phyloP scores from a whole-genome alignment of 352 stramenopile genomes.

The Phytophthora macrochlamydospora region DNA sequence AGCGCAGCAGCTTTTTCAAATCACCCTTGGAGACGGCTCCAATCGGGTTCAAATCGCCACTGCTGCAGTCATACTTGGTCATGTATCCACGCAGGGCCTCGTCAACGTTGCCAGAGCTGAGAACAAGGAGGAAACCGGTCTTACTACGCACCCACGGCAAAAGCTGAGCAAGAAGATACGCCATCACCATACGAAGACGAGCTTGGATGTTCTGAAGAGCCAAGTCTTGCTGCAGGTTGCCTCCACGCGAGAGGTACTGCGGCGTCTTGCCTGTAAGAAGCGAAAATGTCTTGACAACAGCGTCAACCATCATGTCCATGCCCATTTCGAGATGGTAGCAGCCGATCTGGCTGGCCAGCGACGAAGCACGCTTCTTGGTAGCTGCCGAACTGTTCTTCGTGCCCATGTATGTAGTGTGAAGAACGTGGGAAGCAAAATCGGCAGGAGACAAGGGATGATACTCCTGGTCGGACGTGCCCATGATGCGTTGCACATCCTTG shows the following conservation, averaged over 20 bases:
- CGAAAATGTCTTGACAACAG: conserved; percentile 79
- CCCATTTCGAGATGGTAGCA: conserved; percentile 95
- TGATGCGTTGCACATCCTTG: conserved; percentile 87
- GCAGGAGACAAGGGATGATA: conserved; percentile 76
- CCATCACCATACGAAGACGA: conserved; percentile 97
- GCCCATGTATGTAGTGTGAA: conserved; percentile 99
- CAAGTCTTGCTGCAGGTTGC: conserved; percentile 94
- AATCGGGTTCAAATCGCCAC: conserved; percentile 98
- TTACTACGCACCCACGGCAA: conserved; percentile 96
- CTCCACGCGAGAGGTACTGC: conserved; percentile 88
- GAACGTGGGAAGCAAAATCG: conserved; percentile 91
- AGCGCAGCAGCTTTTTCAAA: conserved; percentile 97
- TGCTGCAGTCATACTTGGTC: conserved; percentile 99
- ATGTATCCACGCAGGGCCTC: conserved; percentile 98
- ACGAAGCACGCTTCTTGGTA: conserved; percentile 90
- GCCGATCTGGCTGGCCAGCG: conserved; percentile 92
- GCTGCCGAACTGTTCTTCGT: conserved; percentile 94
- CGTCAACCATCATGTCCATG: conserved; percentile 96
- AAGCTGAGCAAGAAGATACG: conserved; percentile 98
- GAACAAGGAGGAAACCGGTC: conserved; percentile 96
- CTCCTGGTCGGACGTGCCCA: conserved; percentile 51
- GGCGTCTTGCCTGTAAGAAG: conserved; percentile 91
- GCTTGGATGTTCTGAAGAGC: conserved; percentile 99
- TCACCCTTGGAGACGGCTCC: conserved; percentile 96
- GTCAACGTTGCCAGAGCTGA: conserved; percentile 98